Percentiles rank a stretch among this genome's conserved stretches.
These are phyloP conservation scores for Bigelowiella natans DNA, from an alignment of 78 protist genomes.

Conservation along the genomic window DNA sequence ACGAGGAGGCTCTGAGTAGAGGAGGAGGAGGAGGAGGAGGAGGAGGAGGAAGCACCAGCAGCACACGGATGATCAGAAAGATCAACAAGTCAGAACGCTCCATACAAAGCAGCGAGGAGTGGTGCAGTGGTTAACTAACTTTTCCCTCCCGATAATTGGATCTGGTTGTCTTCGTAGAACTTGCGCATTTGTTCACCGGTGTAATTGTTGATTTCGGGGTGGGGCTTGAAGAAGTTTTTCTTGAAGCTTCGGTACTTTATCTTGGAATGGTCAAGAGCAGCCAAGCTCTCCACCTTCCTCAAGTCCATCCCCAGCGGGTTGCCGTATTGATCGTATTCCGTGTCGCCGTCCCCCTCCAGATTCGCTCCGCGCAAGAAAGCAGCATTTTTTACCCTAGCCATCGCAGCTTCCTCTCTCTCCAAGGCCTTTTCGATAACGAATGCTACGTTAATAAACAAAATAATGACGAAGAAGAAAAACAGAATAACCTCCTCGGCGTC, in stretches of 20 bases:
- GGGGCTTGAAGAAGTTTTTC: background rate
- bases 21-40: no score
- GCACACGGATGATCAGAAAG: background rate
- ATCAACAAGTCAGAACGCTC: constrained; percentile 37
- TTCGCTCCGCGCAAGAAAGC: background rate
- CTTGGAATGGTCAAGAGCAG: background rate
- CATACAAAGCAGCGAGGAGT: no score
- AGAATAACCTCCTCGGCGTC: no score
- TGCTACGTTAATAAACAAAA: constrained; percentile 13
- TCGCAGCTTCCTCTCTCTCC: constrained; percentile 65
- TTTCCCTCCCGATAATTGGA: background rate
- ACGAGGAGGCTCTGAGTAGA: background rate
- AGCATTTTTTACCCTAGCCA: constrained; percentile 28
- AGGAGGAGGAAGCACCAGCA: no score
- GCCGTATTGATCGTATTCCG: background rate
- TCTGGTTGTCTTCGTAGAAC: background rate
- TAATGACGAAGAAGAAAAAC: no score
- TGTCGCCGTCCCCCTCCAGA: background rate
- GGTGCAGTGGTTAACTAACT: background rate
- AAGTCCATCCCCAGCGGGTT: background rate
- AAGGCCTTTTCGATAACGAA: constrained; percentile 62
- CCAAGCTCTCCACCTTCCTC: background rate
- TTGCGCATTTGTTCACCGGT: background rate
- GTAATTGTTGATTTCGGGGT: background rate
- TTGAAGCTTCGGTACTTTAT: background rate